Evolutionary conservation across 169 alveolate genomes (phyloP), one percentile per base, ranked within the genome.

Genomic region (Cryptosporidium sp.): DNA sequence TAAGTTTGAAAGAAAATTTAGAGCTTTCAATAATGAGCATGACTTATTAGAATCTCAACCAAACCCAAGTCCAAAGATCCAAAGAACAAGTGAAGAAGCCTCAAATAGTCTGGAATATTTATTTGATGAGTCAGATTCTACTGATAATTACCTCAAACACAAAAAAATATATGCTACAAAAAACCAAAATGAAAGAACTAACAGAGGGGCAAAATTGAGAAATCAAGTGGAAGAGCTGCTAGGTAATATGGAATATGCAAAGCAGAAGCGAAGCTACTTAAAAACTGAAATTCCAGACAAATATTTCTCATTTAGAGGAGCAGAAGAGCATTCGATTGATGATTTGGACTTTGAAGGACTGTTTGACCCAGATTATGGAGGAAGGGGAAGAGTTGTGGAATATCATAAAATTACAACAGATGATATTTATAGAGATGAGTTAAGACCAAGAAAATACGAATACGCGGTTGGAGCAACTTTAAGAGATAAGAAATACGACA

Each of bases 271-370:
- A 33, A 35, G 0, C 14, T 0, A 6, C 68, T 31, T 4, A n/a
- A 29, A 50, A 7, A 0, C 33, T 1, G 26, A 18, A 55, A 33
- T 0, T 33, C 69, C 67, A 14, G 14, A 33, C 41, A 80, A 9
- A 23, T 80, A 80, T 65, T 62, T 80, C 23, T 80, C 89, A 48
- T 59, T 80, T 18, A 80, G 75, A 31, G 75, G 69, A 16, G 75
- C 75, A 26, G 89, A 80, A 50, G 74, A 41, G 29, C 89, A 80
- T 39, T 80, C 89, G 10, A 8, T 7, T 3, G 71, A 61, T 35
- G 89, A 80, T 41, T 33, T 80, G n/a, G 89, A 80, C 41, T 48
- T 80, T 7, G 68, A 35, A 7, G 75, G 75, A 39, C 14, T 80
- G 39, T 80, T 80, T 41, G 62, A 59, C 7, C 14, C 18, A n/a